Evolutionary conservation across 2,329 filamentous ascomycete genomes (phyloP).

Genomic region (Fusarium sp.): DNA sequence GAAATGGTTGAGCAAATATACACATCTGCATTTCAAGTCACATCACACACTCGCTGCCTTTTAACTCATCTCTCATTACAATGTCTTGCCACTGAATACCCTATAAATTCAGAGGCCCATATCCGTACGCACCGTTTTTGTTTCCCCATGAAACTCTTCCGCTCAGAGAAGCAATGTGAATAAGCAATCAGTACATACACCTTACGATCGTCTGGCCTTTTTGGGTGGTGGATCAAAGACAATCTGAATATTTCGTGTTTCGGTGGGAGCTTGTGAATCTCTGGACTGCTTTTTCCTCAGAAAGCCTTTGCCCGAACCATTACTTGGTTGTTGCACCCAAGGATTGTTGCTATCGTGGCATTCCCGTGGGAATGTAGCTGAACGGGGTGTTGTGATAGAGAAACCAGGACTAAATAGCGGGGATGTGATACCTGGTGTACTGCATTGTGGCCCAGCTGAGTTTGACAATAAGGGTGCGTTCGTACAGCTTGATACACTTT

Average conservation of each 20-base stretch:
- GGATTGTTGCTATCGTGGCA: slow-evolving; percentile 22
- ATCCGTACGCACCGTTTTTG: not conserved
- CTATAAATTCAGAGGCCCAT: not conserved
- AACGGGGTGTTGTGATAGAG: slow-evolving; percentile 36
- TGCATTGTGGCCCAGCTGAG: slow-evolving; percentile 47
- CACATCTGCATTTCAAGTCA: slow-evolving; percentile 14
- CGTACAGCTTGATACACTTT: slow-evolving; percentile 50
- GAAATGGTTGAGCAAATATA: slow-evolving; percentile 28
- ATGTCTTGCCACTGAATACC: not conserved
- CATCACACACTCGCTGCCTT: not conserved
- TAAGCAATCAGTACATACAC: not conserved
- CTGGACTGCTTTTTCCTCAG: slow-evolving; percentile 39
- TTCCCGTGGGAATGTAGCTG: slow-evolving; percentile 23
- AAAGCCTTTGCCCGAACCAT: slow-evolving; percentile 20
- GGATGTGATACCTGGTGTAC: slow-evolving; percentile 38
- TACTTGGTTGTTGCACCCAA: slow-evolving; percentile 33
- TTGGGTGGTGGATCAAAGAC: slow-evolving; percentile 56
- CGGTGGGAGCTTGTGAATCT: slow-evolving; percentile 50
- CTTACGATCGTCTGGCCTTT: slow-evolving; percentile 18
- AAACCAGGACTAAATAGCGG: slow-evolving; percentile 42
- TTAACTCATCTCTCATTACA: not conserved
- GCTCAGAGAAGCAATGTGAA: not conserved
- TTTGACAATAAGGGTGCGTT: slow-evolving; percentile 51
- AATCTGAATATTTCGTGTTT: slow-evolving; percentile 52
- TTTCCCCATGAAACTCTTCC: slow-evolving; percentile 11